Conservation (phyloP, 768 basidiomycete genomes). For the Podaxis sp. region DNA sequence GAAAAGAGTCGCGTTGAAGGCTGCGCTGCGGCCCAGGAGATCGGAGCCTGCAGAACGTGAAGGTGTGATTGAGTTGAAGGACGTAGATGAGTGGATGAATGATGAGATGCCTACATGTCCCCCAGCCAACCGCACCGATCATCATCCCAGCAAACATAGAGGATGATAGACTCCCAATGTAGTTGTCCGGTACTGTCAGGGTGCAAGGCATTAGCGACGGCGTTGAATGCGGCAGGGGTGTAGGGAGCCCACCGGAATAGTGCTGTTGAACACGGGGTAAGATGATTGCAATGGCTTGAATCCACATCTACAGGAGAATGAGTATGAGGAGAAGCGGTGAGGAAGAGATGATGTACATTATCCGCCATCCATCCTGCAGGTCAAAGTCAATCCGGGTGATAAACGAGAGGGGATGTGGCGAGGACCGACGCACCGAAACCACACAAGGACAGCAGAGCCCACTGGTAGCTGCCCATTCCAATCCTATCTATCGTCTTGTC, state of each 20-base stretch:
- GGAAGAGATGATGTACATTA: conserved; percentile 54
- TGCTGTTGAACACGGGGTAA: conserved; percentile 96
- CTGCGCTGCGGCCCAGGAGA: conserved; percentile 80
- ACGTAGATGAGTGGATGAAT: background rate
- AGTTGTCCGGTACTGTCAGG: conserved; percentile 61
- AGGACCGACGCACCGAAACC: conserved; percentile 69
- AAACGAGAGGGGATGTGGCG: background rate
- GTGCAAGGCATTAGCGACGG: background rate
- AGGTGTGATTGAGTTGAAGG: background rate
- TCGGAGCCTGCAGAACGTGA: conserved; percentile 60
- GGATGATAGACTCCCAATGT: conserved; percentile 81
- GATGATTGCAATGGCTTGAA: conserved; percentile 88
- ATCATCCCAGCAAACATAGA: conserved; percentile 98
- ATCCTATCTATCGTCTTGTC: conserved; percentile 89
- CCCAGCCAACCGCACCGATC: conserved; percentile 91
- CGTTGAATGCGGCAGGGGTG: background rate
- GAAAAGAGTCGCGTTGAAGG: conserved; percentile 91
- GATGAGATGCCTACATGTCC: conserved; percentile 62
- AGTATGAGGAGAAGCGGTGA: conserved; percentile 18
- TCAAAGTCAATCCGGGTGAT: conserved; percentile 1
- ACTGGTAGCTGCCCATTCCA: conserved; percentile 90
- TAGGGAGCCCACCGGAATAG: conserved; percentile 55
- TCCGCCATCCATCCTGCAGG: conserved; percentile 86
- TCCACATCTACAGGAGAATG: conserved; percentile 70
- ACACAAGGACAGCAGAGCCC: conserved; percentile 79